Percentiles rank a stretch among this genome's conserved stretches.
Conservation (phyloP, 208 protist genomes). For the Porcisia hertigi region DNA sequence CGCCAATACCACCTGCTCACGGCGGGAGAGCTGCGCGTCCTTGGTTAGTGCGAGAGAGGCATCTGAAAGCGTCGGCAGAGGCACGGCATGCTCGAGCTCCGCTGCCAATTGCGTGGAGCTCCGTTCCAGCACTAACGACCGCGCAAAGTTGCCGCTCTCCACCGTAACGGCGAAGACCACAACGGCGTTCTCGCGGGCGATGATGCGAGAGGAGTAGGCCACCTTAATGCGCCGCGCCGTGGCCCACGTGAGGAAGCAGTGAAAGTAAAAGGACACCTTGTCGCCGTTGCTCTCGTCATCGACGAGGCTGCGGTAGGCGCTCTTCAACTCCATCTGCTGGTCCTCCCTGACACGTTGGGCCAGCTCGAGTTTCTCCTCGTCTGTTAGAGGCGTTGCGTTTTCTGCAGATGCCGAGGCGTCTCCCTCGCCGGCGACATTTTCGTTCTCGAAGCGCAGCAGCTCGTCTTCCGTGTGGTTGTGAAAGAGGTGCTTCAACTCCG, state of each 20-base stretch:
- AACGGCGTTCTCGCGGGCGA: conserved; percentile 82
- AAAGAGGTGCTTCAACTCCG: conserved; percentile 58
- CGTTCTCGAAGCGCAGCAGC: conserved; percentile 11
- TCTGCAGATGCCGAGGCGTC: conserved; percentile 1
- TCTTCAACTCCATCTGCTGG: conserved; percentile 28
- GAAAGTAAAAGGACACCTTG: conserved; percentile 66
- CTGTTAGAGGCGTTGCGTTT: conserved; percentile 1
- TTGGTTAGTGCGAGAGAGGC: conserved; percentile 43
- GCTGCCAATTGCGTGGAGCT: conserved; percentile 43
- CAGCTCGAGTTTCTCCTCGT: conserved; percentile 27
- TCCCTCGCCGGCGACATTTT: conserved; percentile 2
- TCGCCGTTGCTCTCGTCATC: conserved; percentile 69
- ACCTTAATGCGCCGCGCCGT: conserved; percentile 69
- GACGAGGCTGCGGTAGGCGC: conserved; percentile 71
- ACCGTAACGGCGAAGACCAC: conserved; percentile 81
- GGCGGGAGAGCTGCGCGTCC: conserved; percentile 50
- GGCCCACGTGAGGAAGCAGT: conserved; percentile 80
- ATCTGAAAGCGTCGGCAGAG: conserved; percentile 36
- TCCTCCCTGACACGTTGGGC: conserved; percentile 21
- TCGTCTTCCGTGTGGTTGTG: conserved; percentile 44
- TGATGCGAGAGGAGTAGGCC: conserved; percentile 83
- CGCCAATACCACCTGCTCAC: conserved; percentile 62
- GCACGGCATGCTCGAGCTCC: conserved; percentile 46
- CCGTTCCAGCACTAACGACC: conserved; percentile 54
- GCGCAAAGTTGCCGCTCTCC: conserved; percentile 60